Percentiles rank a stretch among this genome's conserved stretches.
phyloP scores from a whole-genome alignment of 2,329 filamentous ascomycete species.

The Fusarium sambucinum region DNA sequence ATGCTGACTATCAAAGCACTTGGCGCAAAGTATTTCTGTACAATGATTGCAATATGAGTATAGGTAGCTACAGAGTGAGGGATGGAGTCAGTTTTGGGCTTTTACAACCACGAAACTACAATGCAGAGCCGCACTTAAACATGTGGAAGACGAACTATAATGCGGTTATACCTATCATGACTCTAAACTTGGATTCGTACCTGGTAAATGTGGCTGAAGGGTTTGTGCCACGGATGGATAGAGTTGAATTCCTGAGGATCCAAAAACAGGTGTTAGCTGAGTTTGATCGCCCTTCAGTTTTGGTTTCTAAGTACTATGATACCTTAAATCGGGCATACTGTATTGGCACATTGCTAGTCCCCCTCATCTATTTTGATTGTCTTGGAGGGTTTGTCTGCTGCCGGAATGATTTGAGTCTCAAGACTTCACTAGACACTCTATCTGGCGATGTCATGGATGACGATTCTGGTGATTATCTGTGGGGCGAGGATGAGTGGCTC shows the following conservation, averaged over 20 bases:
- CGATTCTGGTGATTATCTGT: slow-evolving; percentile 31
- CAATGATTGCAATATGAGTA: too few species aligned
- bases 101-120: too few species aligned
- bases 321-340: background rate
- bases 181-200: slow-evolving; percentile 14
- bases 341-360: background rate
- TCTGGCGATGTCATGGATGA: slow-evolving; percentile 41
- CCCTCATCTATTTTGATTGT: background rate
- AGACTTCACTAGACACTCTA: background rate
- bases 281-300: background rate
- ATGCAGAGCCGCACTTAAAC: slow-evolving; percentile 7
- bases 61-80: too few species aligned
- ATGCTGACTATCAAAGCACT: background rate
- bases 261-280: background rate
- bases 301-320: background rate
- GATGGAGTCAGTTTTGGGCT: too few species aligned
- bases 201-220: slow-evolving; percentile 25
- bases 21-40: background rate
- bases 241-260: background rate
- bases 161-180: slow-evolving; percentile 4
- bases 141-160: slow-evolving; percentile 21
- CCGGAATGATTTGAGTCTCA: background rate
- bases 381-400: background rate
- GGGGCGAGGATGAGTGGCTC: slow-evolving; percentile 36
- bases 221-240: slow-evolving; percentile 14